A percentile compares a stretch with the other conserved stretches of the same genome.
These are phyloP conservation scores for Cladosporium sphaerospermum DNA, from an alignment of 2,329 filamentous ascomycete genomes.

Conservation along the genomic window DNA sequence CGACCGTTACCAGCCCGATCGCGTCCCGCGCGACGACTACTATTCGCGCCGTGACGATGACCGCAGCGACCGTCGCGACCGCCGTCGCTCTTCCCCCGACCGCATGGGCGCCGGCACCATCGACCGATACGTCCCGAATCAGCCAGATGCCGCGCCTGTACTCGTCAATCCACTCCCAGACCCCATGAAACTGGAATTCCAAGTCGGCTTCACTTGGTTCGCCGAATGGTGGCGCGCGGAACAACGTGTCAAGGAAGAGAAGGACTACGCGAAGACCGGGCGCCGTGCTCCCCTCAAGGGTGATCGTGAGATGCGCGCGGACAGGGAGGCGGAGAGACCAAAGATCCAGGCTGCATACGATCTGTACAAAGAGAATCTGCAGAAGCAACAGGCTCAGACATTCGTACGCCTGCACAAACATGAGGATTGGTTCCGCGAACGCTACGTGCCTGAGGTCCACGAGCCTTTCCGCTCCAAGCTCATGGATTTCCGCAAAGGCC, in stretches of 20 bases:
- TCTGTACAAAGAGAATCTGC: conserved; percentile 59
- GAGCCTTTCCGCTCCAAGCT: conserved; percentile 69
- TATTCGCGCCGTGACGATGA: conserved; percentile 54
- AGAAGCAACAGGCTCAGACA: conserved; percentile 57
- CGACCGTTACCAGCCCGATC: conserved; percentile 71
- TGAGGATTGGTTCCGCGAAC: conserved; percentile 97
- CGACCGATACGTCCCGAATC: conserved; percentile 77
- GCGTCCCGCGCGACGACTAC: conserved; percentile 61
- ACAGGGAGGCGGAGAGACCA: conserved; percentile 70
- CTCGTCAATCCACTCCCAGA: conserved; percentile 64
- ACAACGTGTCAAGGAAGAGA: conserved; percentile 75
- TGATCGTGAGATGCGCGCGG: conserved; percentile 61
- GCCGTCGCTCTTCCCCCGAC: conserved; percentile 50
- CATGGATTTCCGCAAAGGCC: conserved; percentile 69
- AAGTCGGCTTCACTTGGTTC: conserved; percentile 80
- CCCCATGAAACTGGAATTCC: conserved; percentile 66
- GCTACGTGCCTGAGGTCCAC: conserved; percentile 78
- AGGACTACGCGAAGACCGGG: conserved; percentile 63
- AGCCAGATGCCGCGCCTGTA: conserved; percentile 38
- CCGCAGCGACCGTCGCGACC: conserved; percentile 48
- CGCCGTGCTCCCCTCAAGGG: conserved; percentile 56
- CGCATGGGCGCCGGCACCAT: conserved; percentile 51
- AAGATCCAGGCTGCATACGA: conserved; percentile 68
- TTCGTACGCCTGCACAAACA: conserved; percentile 91
- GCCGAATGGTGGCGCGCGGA: conserved; percentile 82